Evolutionary conservation across 2,329 filamentous ascomycete species (phyloP).

Genomic region (Colletotrichum falcatum): DNA sequence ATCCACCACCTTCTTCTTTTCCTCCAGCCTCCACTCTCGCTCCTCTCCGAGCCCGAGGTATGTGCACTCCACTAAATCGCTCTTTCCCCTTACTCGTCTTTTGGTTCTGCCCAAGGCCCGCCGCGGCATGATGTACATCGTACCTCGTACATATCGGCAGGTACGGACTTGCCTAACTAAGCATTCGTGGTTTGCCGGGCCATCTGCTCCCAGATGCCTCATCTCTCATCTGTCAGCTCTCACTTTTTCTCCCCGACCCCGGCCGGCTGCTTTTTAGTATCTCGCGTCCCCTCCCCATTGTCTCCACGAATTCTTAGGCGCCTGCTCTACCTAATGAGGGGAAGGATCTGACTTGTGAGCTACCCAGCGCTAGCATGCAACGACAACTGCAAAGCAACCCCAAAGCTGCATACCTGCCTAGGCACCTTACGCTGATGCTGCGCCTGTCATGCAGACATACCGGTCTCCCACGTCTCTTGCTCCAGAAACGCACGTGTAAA

Average conservation of each 20-base stretch:
- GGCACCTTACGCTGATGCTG: background rate
- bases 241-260: background rate
- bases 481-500: conserved; percentile 14
- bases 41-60: background rate
- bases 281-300: background rate
- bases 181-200: no score
- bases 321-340: conserved; percentile 12
- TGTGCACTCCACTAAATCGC: background rate
- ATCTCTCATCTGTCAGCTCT: conserved; percentile 10
- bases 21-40: background rate
- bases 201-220: background rate
- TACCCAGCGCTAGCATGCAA: conserved; percentile 1
- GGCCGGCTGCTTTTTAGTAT: background rate
- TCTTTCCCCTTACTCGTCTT: conserved; percentile 8
- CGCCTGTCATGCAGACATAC: conserved; percentile 13
- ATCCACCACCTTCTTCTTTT: conserved; percentile 6
- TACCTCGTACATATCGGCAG: background rate
- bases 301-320: conserved; percentile 5
- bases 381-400: conserved; percentile 5
- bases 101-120: background rate
- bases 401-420: no score
- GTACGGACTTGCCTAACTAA: no score
- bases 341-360: conserved; percentile 4
- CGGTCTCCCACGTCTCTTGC: background rate
- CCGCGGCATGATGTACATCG: background rate